Conservation (phyloP, 1,284 basidiomycete genomes). For the Cryptococcus sp. region DNA sequence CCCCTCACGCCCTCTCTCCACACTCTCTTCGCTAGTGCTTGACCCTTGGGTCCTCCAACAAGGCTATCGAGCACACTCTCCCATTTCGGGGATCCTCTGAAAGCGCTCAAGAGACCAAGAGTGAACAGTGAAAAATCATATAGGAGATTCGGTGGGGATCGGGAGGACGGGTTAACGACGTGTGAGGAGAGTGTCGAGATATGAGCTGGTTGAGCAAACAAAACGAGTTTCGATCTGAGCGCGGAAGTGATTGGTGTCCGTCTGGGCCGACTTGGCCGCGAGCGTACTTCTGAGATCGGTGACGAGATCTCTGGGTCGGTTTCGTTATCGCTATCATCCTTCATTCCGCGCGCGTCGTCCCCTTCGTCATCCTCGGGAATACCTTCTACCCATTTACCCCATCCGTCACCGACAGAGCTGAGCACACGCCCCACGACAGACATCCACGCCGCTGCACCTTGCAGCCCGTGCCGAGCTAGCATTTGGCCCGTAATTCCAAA, state of each 20-base stretch:
- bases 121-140: slow-evolving; percentile 40
- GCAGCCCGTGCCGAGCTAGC: slow-evolving; percentile 32
- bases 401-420: slow-evolving; percentile 37
- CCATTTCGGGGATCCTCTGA: slow-evolving; percentile 61
- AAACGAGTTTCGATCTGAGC: slow-evolving; percentile 35
- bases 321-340: slow-evolving; percentile 27
- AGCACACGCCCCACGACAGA: slow-evolving; percentile 39
- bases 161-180: slow-evolving; percentile 21
- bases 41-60: slow-evolving; percentile 43
- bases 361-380: slow-evolving; percentile 25
- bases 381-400: slow-evolving; percentile 50
- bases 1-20: slow-evolving; percentile 69
- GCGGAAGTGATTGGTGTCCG: slow-evolving; percentile 28
- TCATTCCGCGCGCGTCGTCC: background rate
- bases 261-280: slow-evolving; percentile 8
- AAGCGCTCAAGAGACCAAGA: slow-evolving; percentile 53
- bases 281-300: slow-evolving; percentile 1
- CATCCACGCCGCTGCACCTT: slow-evolving; percentile 40
- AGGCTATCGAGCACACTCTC: slow-evolving; percentile 57
- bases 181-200: slow-evolving; percentile 25
- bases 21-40: slow-evolving; percentile 66
- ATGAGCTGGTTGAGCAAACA: slow-evolving; percentile 40
- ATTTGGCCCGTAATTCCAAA: slow-evolving; percentile 51
- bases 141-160: slow-evolving; percentile 20
- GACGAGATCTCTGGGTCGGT: slow-evolving; percentile 3